Evolutionary conservation across 2,329 filamentous ascomycete species (phyloP), one percentile per base, ranked within the genome.

Genomic region (Sporothrix brasiliensis): DNA sequence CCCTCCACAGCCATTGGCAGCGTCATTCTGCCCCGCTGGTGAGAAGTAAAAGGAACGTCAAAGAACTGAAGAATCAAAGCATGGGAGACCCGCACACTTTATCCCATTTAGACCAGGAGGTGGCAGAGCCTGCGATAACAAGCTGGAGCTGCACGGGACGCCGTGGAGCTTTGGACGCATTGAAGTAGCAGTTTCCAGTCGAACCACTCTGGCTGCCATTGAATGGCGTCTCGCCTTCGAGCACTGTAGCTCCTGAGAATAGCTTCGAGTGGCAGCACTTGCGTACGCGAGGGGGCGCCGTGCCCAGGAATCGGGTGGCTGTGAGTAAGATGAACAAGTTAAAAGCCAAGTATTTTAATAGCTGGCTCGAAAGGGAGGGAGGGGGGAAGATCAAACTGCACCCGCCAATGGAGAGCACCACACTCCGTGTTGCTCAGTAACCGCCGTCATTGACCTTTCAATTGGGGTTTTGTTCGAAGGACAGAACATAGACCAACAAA

Each of bases 41-140:
- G 61, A 66, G 61, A 66, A 66, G 61, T 50, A 14, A 34, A 66
- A 66, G 61, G 61, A 66, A 66, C 44, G 44, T 52, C 44, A 52
- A 52, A 66, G 61, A 52, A 66, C 61, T 63, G 58, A 47, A 63
- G 34, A 61, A 39, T 47, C 30, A 47, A 21, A 63, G 13, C 39
- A 47, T 63, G 21, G 34, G 58, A 63, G 27, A n/a, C 30, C 54
- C 54, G 30, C 54, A n/a, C 16, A 21, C 16, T 11, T 5, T 7
- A 41, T 2, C 21, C 24, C 60, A 7, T 30, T n/a, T 49, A 41
- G 58, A n/a, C n/a, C n/a, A 60, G 34, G 21, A 24, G 19, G 41
- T 3, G 21, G 47, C 24, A 16, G n/a, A 24, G 39, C 39, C 41
- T 41, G 30, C 9, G 53, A 56, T 19, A 6, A 19, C 27, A 47